Conservation (phyloP, 257 asterid genomes). For the Oldenlandia corymbosa region DNA sequence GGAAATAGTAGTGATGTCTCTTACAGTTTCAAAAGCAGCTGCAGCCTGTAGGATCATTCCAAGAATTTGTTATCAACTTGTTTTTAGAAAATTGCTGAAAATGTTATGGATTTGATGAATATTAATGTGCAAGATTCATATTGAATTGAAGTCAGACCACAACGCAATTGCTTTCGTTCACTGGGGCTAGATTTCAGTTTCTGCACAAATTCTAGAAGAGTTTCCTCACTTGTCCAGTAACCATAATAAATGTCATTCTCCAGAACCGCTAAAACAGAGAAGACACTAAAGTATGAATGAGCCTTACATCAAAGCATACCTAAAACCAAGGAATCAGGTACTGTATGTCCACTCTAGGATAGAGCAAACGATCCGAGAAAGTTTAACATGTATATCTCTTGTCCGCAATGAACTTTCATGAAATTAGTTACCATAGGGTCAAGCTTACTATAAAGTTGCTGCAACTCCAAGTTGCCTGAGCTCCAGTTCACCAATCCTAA, state of each 20-base stretch:
- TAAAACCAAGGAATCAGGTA: constrained; percentile 4
- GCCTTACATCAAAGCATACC: constrained; percentile 78
- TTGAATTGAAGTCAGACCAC: constrained; percentile 67
- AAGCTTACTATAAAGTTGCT: constrained; percentile 62
- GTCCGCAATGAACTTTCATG: constrained; percentile 72
- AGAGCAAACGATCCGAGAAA: neutral
- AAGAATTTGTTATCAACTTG: neutral
- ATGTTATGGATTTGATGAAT: too few species aligned
- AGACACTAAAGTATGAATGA: too few species aligned
- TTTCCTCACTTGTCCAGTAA: constrained; percentile 72
- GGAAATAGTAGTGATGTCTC: constrained; percentile 76
- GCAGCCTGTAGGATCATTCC: constrained; percentile 48
- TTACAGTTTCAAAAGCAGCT: constrained; percentile 55
- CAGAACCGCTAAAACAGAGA: too few species aligned
- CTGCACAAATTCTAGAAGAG: constrained; percentile 33
- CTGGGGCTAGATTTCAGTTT: constrained; percentile 18
- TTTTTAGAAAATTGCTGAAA: neutral
- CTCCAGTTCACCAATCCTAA: constrained; percentile 66
- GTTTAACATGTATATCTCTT: constrained; percentile 65
- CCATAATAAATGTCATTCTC: too few species aligned
- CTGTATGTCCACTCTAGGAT: neutral
- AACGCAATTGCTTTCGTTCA: constrained; percentile 28
- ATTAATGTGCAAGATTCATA: constrained; percentile 69
- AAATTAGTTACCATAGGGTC: constrained; percentile 67
- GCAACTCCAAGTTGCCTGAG: constrained; percentile 72